Base-by-base conservation (phyloP, 306 rosid species). In the Corylus avellana region DNA sequence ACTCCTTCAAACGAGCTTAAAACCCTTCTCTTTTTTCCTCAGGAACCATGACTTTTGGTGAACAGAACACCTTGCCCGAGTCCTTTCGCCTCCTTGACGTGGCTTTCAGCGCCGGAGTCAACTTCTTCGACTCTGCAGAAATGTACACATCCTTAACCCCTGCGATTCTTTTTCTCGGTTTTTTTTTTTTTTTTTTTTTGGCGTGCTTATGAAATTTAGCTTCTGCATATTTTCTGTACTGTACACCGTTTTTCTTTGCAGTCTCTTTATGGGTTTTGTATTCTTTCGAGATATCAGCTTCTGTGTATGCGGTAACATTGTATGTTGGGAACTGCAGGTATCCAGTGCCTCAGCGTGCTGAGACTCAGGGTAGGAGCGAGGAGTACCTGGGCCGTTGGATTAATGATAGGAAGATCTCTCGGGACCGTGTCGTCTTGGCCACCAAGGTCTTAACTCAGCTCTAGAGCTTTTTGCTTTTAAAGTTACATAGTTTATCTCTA, bases 41-140 rank as follows among this genome's bases (percentile, higher is more conserved):
- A 92, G 96, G 97, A 83, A 91, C 97, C 50, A 92, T 92, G 98
- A 94, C 97, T 17, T 92, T 94, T 78, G 97, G 98, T 46, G 94
- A 92, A 91, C 97, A 95, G 79, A 92, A 89, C 87, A 81, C 88
- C 8, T 25, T 85, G 62, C 50, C 74, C 1, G 83, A 95, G 78
- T 95, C 94, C 2, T 87, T 85, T 91, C 81, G 83, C 9, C 93
- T 94, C 81, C 91, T 94, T 3, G 97, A 90, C 48, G 76, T 83
- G 74, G 97, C 97, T 62, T 87, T 83, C 59, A 72, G 78, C 44
- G 85, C 90, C 44, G 97, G 97, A 69, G 86, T 92, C 84, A 91
- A 92, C 87, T 94, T 94, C 86, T 94, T 94, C 73, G 97, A 94
- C 88, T 84, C 97, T 0, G 98, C 97, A 7, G 97, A 94, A 88